Evolutionary conservation across 768 basidiomycete species (phyloP), one percentile per base, ranked within the genome.

Genomic region (Auricularia heimuer): DNA sequence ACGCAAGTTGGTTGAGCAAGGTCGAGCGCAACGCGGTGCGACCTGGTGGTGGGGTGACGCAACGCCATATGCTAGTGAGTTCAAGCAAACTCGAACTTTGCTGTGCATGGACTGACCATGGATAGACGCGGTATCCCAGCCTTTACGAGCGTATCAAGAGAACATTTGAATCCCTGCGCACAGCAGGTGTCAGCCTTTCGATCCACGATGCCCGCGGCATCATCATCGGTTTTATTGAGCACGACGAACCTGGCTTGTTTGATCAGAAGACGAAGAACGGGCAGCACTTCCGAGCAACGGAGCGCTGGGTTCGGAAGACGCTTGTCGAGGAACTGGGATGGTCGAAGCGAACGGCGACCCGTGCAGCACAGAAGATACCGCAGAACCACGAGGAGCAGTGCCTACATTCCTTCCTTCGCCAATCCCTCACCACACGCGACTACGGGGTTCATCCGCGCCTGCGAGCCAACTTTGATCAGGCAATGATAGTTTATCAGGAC

Each of bases 381-480:
- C 61, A 2, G 0, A 68, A 79, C 63, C 65, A 65, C n/a, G 69
- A 74, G 18, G 68, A 73, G 1, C 24, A 69, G 3, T 67, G 67
- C 7, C 36, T 63, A 1, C 45, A 67, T 0, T 64, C 73, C 0
- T 66, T 69, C 58, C 33, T 77, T 1, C 66, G 72, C 1, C 64
- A 70, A 39, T 74, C 72, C 1, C 66, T 69, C n/a, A 36, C 62
- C 1, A 73, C 77, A 34, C 67, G 71, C 11, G 67, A 77, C 0
- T 35, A 74, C 8, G 66, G 67, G 10, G 69, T 79, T 3, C 73
- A 72, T 0, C 63, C 72, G 1, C 67, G 16, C 0, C 69, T 78
- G 2, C 61, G 64, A 6, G 74, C 77, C 54, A 77, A 80, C 63
- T 67, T 68, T 0, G 77, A 81, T 68, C 79, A 80, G 61, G 77